Base-by-base conservation (phyloP, 805 yeast species). In the Candida gorgasii region DNA sequence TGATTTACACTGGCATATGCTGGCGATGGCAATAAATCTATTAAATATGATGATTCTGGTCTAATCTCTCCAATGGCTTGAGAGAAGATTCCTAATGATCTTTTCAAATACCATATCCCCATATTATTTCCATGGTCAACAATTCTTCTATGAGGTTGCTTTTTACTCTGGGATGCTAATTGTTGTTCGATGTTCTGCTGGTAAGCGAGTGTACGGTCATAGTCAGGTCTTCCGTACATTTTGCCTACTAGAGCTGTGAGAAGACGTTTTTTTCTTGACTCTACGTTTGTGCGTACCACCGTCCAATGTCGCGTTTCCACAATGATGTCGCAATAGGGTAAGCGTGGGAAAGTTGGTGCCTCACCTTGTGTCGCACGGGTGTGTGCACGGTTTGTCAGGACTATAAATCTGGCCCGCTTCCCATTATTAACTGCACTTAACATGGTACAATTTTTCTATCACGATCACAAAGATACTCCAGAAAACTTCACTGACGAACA, bases 91-190 rank as follows among this genome's bases (percentile, higher is more conserved):
- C 75, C 65, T 53, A 79, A 61, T 59, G 76, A 53, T 55, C 76
- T 45, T 62, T 66, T 58, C 66, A 72, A 52, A 50, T 69, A 55
- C 76, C 86, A 81, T 46, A 86, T 65, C 2, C 88, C 86, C 74
- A 82, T 74, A 18, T 84, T 76, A 42, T 84, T 80, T 9, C 89
- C 90, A 62, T 83, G 86, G 59, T 87, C 96, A 5, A 84, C 80
- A 2, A 89, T 83, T 57, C 89, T 71, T 54, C 92, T 69, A 50
- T 79, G 79, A 12, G 78, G 72, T 2, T 76, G 66, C 51, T 73
- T 76, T 50, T 69, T 78, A 45, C 71, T 76, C 49, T 75, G 81
- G 34, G 67, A 66, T 36, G 67, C 69, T 39, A 67, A 58, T 53
- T 69, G 75, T 45, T 70, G 72, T 44, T 69, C 73, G 30, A 67